Evolutionary conservation across 441 rosid species (phyloP).

Genomic region (Gossypium davidsonii): DNA sequence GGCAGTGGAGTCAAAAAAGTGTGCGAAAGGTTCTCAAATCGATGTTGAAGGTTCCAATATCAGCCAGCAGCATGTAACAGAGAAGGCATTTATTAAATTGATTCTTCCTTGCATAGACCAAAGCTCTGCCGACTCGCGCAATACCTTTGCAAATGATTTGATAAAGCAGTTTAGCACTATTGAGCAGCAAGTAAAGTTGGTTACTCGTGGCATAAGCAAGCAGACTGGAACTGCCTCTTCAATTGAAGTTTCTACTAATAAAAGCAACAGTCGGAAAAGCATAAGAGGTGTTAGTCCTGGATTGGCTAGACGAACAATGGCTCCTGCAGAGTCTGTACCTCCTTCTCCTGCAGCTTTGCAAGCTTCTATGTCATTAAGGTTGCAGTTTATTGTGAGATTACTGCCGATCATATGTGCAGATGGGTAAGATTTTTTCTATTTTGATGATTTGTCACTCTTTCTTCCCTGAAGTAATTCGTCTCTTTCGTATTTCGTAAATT

Average conservation of each 20-base stretch:
- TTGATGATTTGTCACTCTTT: not conserved
- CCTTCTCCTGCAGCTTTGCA: slow-evolving; percentile 84
- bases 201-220: slow-evolving; percentile 66
- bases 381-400: slow-evolving; percentile 81
- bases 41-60: slow-evolving; percentile 42
- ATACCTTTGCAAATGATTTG: slow-evolving; percentile 82
- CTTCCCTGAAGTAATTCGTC: not conserved
- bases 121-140: slow-evolving; percentile 87
- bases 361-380: slow-evolving; percentile 80
- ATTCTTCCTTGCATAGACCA: slow-evolving; percentile 98
- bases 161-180: slow-evolving; percentile 84
- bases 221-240: slow-evolving; percentile 59
- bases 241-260: slow-evolving; percentile 60
- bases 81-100: slow-evolving; percentile 82
- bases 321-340: slow-evolving; percentile 47
- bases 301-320: slow-evolving; percentile 57
- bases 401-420: slow-evolving; percentile 77
- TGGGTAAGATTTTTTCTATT: slow-evolving; percentile 34
- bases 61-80: slow-evolving; percentile 56
- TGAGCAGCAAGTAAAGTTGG: slow-evolving; percentile 77
- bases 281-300: slow-evolving; percentile 89
- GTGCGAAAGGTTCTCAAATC: slow-evolving; percentile 35
- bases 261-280: slow-evolving; percentile 69
- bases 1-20: slow-evolving; percentile 46
- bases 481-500: not conserved